These are phyloP conservation scores for Sordariomycetes sp. DNA, from an alignment of 2,329 filamentous ascomycete species.

Conservation along the genomic window DNA sequence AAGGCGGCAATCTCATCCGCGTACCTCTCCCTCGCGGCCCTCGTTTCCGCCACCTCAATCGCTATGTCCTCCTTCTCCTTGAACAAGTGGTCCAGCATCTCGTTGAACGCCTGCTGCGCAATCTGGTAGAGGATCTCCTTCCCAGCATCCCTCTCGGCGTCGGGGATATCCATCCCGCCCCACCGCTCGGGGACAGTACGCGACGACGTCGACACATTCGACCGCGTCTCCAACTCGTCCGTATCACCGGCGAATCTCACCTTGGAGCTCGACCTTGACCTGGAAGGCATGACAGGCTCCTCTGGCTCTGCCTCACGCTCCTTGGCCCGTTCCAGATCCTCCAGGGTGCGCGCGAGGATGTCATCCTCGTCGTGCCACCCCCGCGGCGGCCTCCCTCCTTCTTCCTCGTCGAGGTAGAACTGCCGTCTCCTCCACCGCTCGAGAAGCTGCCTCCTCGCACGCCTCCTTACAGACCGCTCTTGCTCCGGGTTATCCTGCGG, in stretches of 20 bases:
- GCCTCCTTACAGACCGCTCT: conserved; percentile 1
- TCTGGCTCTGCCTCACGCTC: conserved; percentile 11
- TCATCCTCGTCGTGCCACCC: conserved; percentile 52
- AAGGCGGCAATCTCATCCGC: conserved; percentile 31
- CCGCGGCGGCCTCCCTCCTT: conserved; percentile 52
- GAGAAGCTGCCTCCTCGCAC: conserved; percentile 39
- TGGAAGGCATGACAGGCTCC: conserved; percentile 23
- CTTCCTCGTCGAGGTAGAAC: conserved; percentile 79
- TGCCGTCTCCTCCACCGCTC: conserved; percentile 65
- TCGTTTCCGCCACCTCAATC: conserved; percentile 51
- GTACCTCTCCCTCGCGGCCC: conserved; percentile 44
- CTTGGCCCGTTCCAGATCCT: conserved; percentile 16
- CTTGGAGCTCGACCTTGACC: conserved; percentile 65
- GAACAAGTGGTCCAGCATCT: conserved; percentile 80
- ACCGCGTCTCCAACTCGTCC: conserved; percentile 56
- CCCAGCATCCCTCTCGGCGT: conserved; percentile 69
- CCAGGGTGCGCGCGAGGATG: conserved; percentile 21
- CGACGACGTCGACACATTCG: conserved; percentile 62
- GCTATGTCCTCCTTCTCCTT: conserved; percentile 66
- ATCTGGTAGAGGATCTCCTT: conserved; percentile 86
- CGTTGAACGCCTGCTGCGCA: conserved; percentile 85
- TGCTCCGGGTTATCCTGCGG: conserved; percentile 1
- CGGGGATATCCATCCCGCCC: conserved; percentile 69
- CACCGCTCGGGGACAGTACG: conserved; percentile 59
- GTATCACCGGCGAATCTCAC: conserved; percentile 61